Evolutionary conservation across 805 yeast genomes (phyloP).

Genomic region (Saccharomycopsis malanga): DNA sequence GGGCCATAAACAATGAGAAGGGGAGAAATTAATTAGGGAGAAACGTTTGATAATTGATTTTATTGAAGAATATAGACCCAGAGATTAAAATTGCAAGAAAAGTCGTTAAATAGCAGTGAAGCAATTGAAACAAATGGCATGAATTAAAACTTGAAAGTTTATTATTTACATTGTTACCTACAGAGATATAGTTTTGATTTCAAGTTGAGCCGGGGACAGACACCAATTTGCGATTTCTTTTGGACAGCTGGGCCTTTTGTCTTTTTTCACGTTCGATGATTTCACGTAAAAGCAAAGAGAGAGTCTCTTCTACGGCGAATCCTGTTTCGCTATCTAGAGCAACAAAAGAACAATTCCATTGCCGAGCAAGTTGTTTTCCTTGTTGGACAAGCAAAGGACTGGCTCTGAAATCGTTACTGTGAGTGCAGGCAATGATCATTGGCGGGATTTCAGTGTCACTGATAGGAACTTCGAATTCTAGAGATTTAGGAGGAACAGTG

Average conservation of each 20-base stretch:
- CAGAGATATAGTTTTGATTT: background rate
- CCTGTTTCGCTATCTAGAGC: slow-evolving; percentile 49
- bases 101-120: too few relatives aligned
- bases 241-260: too few relatives aligned
- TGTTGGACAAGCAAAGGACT: slow-evolving; percentile 53
- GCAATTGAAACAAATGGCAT: too few relatives aligned
- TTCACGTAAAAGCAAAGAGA: slow-evolving; percentile 54
- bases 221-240: too few relatives aligned
- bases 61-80: too few relatives aligned
- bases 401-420: slow-evolving; percentile 46
- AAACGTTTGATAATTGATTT: too few relatives aligned
- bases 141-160: too few relatives aligned
- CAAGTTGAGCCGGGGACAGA: background rate
- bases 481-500: slow-evolving; percentile 1
- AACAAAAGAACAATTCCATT: slow-evolving; percentile 62
- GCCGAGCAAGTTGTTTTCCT: slow-evolving; percentile 49
- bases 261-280: slow-evolving; percentile 36
- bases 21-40: too few relatives aligned
- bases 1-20: too few relatives aligned
- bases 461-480: slow-evolving; percentile 5
- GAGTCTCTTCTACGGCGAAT: slow-evolving; percentile 46
- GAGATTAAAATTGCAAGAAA: too few relatives aligned
- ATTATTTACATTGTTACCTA: too few relatives aligned
- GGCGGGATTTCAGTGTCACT: slow-evolving; percentile 45
- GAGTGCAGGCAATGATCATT: slow-evolving; percentile 59